Percentiles rank a stretch among this genome's conserved stretches.
Conservation (phyloP, 1,139 yeast genomes). For the Yamadazyma aaseri region DNA sequence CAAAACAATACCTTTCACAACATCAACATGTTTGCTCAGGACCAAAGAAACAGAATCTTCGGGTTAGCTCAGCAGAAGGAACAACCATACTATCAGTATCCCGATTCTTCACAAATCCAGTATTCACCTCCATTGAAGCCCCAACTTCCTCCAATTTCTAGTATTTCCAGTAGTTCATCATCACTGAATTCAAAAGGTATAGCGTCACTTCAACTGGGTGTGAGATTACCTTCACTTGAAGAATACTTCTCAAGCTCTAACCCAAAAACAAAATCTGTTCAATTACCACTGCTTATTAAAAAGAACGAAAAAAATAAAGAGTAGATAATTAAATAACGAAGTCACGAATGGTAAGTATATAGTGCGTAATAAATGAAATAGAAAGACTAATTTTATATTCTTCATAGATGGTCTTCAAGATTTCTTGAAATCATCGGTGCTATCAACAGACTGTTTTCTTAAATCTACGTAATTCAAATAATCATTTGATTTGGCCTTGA, state of each 20-base stretch:
- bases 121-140: slow-evolving; percentile 3
- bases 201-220: slow-evolving; percentile 2
- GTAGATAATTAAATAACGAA: background rate
- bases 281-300: slow-evolving; percentile 18
- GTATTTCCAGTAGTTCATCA: background rate
- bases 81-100: slow-evolving; percentile 24
- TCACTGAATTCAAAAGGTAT: background rate
- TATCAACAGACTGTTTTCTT: slow-evolving; percentile 15
- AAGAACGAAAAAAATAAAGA: background rate
- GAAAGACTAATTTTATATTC: too few species aligned
- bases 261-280: slow-evolving; percentile 8
- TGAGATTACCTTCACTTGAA: slow-evolving; percentile 19
- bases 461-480: slow-evolving; percentile 31
- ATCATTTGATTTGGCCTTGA: slow-evolving; percentile 28
- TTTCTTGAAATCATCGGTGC: slow-evolving; percentile 40
- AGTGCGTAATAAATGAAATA: background rate
- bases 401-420: too few species aligned
- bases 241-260: slow-evolving; percentile 13
- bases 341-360: too few species aligned
- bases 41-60: slow-evolving; percentile 19
- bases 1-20: slow-evolving; percentile 2
- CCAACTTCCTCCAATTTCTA: background rate
- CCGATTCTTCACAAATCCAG: slow-evolving; percentile 23
- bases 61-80: slow-evolving; percentile 12
- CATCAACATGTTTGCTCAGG: slow-evolving; percentile 17